Evolutionary conservation across 306 rosid species (phyloP), one percentile per base, ranked within the genome.

Genomic region (Fagus crenata): DNA sequence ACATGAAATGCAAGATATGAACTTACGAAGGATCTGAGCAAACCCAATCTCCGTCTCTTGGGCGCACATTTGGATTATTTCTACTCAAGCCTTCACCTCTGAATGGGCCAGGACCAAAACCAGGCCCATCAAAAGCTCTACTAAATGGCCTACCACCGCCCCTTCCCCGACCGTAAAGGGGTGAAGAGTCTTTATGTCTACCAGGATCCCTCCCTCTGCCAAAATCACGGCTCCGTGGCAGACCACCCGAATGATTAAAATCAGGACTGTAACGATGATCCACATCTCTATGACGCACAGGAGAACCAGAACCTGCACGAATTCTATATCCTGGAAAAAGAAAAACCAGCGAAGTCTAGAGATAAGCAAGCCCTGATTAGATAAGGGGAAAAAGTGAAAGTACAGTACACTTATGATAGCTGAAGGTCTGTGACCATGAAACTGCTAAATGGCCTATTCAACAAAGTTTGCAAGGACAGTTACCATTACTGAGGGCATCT

Each of bases 1-100:
- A 64, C 67, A 65, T 31, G 59, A 82, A 53, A 6, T 22, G 75
- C 72, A 78, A 85, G 74, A 55, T 37, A 22, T 32, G 83, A 35
- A 80, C 97, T 88, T 83, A 95, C 98, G 72, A 2, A 49, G 91
- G 87, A 84, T 94, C 97, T 4, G 92, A 67, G 80, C 98, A 95
- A 76, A 85, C 28, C 98, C 98, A 95, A 75, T 95, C 98, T 72
- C 97, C 98, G 15, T 89, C 92, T 84, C 98, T 87, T 70, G 96
- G 98, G 40, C 91, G 96, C 74, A 95, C 96, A 81, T 90, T 95
- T 43, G 97, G 95, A 82, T 95, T 90, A 78, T 89, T 92, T 83
- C 93, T 92, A 63, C 85, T 71, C 49, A 69, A 51, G 59, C 88
- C 90, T 71, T 92, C 98, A 54, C 95, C 89, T 87, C 97, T 89